Base-by-base conservation (phyloP, 2,329 filamentous ascomycete species). In the Metarhizium guizhouense region DNA sequence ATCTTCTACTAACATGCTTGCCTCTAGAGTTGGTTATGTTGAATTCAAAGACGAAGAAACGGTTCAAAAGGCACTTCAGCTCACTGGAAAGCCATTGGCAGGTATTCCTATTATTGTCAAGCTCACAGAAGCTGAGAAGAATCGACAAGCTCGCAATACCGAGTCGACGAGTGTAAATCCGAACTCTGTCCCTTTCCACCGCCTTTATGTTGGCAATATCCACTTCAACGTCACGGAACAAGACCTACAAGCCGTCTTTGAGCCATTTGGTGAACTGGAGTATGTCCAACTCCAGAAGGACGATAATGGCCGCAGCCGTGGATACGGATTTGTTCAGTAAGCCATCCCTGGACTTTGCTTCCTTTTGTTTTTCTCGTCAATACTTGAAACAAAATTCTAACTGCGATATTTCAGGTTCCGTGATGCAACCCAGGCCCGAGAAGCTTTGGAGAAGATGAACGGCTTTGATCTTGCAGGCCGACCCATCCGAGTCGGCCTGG, bases 201-300 rank as follows among this genome's bases (percentile, higher is more conserved):
- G 95, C 64, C 87, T 99, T 58, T 99, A 97, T 72, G 93, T 99
- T 64, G 94, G 94, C 73, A 99, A 99, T 71, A 97, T 99, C 64
- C 94, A 99, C 77, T 99, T 99, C 81, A 96, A 91, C 71, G 95
- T 99, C 70, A 96, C 91, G 68, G 94, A 99, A 75, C 85, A 87
- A 71, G 95, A 99, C 74, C 79, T 99, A 62, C 87, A 93, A 78
- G 91, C 93, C 70, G 91, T 99, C 59, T 99, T 99, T 72, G 90
- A 95, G 75, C 93, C 94, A 1, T 99, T 96, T 73, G 94, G 94
- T 65, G 92, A 96, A 75, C 86, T 99, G 57, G 94, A 97, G 70
- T 96, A 96, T 72, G 92, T 96, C 57, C 92, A 96, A 70, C 81
- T 99, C 57, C 95, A 99, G 72, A 96, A 95, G 75, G 95, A 99